Percentiles rank a stretch among this genome's conserved stretches.
Conservation (phyloP, 2,329 filamentous ascomycete species). For the Talaromyces pinophilus region DNA sequence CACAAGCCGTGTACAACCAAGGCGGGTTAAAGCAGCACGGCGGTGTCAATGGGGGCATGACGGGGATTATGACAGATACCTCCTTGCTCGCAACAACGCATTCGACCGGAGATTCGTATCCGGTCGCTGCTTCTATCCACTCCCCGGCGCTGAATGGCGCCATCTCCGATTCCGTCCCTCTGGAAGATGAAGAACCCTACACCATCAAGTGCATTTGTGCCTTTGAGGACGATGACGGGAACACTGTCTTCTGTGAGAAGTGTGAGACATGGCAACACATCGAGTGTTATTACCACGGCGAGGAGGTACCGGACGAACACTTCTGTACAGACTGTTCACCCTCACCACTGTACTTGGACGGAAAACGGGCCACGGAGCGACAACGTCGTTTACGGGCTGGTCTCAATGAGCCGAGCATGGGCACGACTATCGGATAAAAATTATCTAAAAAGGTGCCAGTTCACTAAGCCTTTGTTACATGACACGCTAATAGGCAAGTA, state of each 20-base stretch:
- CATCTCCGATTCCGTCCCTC: slow-evolving; percentile 43
- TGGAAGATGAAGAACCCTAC: slow-evolving; percentile 59
- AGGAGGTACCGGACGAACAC: slow-evolving; percentile 74
- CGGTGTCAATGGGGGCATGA: too few species aligned
- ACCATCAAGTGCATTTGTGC: slow-evolving; percentile 98
- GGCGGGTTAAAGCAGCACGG: too few species aligned
- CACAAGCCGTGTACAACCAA: too few species aligned
- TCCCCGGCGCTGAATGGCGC: slow-evolving; percentile 47
- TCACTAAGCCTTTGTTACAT: too few species aligned
- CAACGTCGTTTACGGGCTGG: slow-evolving; percentile 64
- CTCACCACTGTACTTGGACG: slow-evolving; percentile 74
- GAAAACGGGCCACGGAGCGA: slow-evolving; percentile 71
- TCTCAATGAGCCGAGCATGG: too few species aligned
- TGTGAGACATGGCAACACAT: slow-evolving; percentile 99
- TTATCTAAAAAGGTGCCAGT: too few species aligned
- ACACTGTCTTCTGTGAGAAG: slow-evolving; percentile 91
- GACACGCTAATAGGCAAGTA: too few species aligned
- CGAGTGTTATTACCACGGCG: slow-evolving; percentile 87
- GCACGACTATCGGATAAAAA: too few species aligned
- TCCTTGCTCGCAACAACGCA: slow-evolving; percentile 53
- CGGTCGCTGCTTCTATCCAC: slow-evolving; percentile 48
- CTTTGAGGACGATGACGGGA: slow-evolving; percentile 92
- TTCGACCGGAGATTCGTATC: slow-evolving; percentile 48
- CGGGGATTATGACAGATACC: slow-evolving; percentile 58
- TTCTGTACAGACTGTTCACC: slow-evolving; percentile 88